These are phyloP conservation scores for Chlamydomonas reinhardtii DNA, from an alignment of 163 green algal genomes.

Conservation along the genomic window DNA sequence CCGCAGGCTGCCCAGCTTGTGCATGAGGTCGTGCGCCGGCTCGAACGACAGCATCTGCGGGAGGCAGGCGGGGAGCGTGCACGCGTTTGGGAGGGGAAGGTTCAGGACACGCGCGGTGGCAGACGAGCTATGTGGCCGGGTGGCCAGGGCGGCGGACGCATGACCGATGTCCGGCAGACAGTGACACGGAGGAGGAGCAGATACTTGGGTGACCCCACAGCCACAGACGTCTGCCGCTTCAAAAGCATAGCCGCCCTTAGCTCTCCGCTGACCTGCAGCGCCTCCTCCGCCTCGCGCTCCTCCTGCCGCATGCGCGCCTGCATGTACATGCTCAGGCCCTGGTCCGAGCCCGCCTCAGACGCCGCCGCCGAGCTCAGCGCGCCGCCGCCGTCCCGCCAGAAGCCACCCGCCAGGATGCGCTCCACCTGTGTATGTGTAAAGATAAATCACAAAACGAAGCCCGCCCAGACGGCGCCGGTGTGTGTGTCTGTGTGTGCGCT, in stretches of 20 bases:
- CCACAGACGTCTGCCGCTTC: no score
- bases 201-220: no score
- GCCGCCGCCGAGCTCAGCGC: neutral
- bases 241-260: no score
- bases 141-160: no score
- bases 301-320: conserved; percentile 35
- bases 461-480: no score
- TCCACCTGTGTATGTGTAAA: conserved; percentile 2
- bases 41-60: conserved; percentile 38
- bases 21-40: neutral
- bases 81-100: no score
- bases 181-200: no score
- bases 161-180: no score
- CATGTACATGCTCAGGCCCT: conserved; percentile 44
- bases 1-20: conserved; percentile 10
- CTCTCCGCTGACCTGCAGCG: conserved; percentile 48
- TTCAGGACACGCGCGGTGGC: no score
- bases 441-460: no score
- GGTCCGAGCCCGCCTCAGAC: neutral
- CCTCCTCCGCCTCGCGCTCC: conserved; percentile 48
- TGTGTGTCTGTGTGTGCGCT: neutral
- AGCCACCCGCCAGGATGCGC: conserved; percentile 43
- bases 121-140: no score
- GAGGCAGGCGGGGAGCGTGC: neutral
- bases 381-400: conserved; percentile 1